Conservation (phyloP, 23 red algal species). For the Gracilaria vermiculophylla region DNA sequence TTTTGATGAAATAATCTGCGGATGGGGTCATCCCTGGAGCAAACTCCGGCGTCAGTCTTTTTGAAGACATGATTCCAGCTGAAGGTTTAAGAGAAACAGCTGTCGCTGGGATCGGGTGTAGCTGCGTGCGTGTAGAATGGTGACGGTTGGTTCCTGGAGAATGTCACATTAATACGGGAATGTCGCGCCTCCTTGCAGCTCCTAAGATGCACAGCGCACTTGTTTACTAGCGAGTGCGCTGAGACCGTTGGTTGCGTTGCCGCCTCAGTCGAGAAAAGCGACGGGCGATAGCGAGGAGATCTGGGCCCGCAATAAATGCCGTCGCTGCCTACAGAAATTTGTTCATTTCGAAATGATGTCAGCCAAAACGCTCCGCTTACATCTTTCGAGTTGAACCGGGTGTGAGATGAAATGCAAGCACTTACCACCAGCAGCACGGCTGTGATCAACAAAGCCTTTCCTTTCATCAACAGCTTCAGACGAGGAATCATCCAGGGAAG, state of each 20-base stretch:
- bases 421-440: neutral
- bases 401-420: neutral
- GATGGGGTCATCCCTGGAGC: slow-evolving; percentile 29
- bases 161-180: neutral
- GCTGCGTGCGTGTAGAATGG: too few relatives aligned
- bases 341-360: neutral
- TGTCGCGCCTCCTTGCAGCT: too few relatives aligned
- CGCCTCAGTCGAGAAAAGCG: neutral
- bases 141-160: too few relatives aligned
- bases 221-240: neutral
- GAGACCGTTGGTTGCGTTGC: neutral
- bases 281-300: neutral
- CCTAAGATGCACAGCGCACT: too few relatives aligned
- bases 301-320: neutral
- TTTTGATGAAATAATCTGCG: slow-evolving; percentile 15
- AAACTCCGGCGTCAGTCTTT: slow-evolving; percentile 24
- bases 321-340: neutral
- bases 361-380: neutral
- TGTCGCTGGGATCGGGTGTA: too few relatives aligned
- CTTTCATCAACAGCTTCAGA: neutral
- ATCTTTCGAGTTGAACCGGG: too few relatives aligned
- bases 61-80: neutral
- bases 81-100: neutral
- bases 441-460: neutral
- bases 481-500: neutral